These are phyloP conservation scores for Panicum miliaceum DNA, from an alignment of 176 grass and related monocot genomes.

Conservation along the genomic window DNA sequence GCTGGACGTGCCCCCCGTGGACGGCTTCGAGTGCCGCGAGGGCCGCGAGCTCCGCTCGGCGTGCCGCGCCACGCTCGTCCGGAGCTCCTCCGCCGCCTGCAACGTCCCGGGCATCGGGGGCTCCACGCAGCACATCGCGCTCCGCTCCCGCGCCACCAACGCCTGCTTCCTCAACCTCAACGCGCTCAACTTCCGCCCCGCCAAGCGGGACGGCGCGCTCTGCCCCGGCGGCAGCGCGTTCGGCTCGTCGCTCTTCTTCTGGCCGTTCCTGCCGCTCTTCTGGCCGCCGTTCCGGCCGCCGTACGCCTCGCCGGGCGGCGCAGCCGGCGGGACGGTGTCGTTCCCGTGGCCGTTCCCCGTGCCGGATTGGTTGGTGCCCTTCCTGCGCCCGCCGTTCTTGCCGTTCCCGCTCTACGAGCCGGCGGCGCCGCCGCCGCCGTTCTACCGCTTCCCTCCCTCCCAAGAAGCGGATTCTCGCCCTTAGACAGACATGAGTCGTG, in stretches of 20 bases:
- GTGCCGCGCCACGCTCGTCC: constrained; percentile 81
- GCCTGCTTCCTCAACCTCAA: constrained; percentile 97
- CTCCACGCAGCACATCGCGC: constrained; percentile 84
- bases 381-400: constrained; percentile 70
- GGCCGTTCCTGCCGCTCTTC: constrained; percentile 81
- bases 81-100: constrained; percentile 73
- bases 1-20: constrained; percentile 80
- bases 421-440: constrained; percentile 56
- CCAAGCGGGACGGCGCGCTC: constrained; percentile 55
- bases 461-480: constrained; percentile 19
- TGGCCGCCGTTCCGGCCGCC: constrained; percentile 62
- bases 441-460: constrained; percentile 54
- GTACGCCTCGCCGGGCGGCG: constrained; percentile 27
- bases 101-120: constrained; percentile 65
- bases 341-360: constrained; percentile 76
- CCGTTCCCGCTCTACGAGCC: constrained; percentile 71
- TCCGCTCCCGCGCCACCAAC: constrained; percentile 59
- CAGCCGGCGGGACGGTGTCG: constrained; percentile 47
- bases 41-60: constrained; percentile 74
- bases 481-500: neutral
- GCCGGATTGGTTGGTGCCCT: constrained; percentile 68
- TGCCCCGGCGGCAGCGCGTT: constrained; percentile 42
- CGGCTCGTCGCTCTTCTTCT: constrained; percentile 73
- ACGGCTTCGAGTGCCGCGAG: constrained; percentile 83
- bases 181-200: constrained; percentile 84